Evolutionary conservation across 208 protist species (phyloP).

Genomic region (Trypanosoma cruzi): DNA sequence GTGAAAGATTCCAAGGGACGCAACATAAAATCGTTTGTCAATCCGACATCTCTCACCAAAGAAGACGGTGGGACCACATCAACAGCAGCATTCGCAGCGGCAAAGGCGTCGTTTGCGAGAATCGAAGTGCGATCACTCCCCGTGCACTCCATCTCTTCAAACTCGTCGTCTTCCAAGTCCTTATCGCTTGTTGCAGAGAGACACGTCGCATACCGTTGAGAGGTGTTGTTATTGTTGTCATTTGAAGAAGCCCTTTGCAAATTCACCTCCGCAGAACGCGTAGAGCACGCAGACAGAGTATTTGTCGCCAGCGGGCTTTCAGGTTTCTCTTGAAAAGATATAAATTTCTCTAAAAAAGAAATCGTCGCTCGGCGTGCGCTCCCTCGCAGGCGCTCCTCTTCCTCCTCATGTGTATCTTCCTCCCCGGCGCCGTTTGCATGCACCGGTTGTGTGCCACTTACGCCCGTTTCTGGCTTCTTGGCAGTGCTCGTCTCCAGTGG

Average conservation of each 20-base stretch:
- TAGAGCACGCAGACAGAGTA: background rate
- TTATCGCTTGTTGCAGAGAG: background rate
- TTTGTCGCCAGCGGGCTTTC: background rate
- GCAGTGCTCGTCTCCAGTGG: background rate
- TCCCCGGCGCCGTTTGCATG: too few relatives aligned
- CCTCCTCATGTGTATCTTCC: background rate
- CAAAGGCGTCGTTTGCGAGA: background rate
- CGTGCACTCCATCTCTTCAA: constrained; percentile 1
- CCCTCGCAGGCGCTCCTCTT: background rate
- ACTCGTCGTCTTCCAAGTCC: background rate
- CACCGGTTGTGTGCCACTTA: background rate
- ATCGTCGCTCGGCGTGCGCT: background rate
- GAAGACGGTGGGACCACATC: background rate
- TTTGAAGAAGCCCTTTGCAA: background rate
- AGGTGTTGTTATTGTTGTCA: constrained; percentile 1
- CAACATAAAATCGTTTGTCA: background rate
- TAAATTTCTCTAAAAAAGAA: background rate
- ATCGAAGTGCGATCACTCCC: background rate
- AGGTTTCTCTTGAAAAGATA: background rate
- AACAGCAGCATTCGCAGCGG: background rate
- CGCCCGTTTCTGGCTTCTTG: background rate
- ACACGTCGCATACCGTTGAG: constrained; percentile 11
- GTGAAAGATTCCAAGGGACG: constrained; percentile 24
- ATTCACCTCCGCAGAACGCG: background rate
- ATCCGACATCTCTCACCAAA: background rate